Base-by-base conservation (phyloP, 2,329 filamentous ascomycete species). In the Xylariales sp. region DNA sequence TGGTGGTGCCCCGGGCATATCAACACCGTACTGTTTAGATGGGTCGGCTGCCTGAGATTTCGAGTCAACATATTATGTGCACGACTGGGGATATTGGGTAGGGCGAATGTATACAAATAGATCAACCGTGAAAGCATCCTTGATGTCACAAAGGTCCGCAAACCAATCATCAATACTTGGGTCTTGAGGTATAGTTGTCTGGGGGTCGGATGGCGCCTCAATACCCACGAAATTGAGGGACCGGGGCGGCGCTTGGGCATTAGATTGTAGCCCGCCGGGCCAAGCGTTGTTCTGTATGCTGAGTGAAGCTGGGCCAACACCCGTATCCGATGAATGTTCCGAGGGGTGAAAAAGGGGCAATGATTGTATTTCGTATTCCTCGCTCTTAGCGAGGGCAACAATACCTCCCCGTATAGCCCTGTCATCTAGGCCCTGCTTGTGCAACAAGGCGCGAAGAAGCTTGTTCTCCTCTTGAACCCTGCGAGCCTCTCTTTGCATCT, bases 401-500 rank as follows among this genome's bases (percentile, higher is more conserved):
- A 50, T 16, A 10, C 57, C 57, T 30, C 34, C 41, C 3, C 59
- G 52, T 32, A 67, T 62, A 9, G 64, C 59, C 30, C 5, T 8
- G 32, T 67, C 53, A 9, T 67, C 46, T 12, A 63, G 46, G 9
- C 64, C 64, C n/a, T 59, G 59, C 1, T 18, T 28, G 12, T 67
- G 59, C 36, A 67, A 23, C 23, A 67, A 41, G 14, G 30, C 2
- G 54, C 64, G 64, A 14, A 67, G 58, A 8, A 67, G 58, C 5
- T 30, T 52, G 3, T 63, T 67, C 30, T 67, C 64, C 7, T 63
- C 59, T 45, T 63, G 64, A 4, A 67, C 46, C 3, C 53, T 43
- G n/a, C 59, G 64, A 32, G 64, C 59, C 39, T 62, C 64, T 5
- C 16, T 58, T 46, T 67, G 64, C 64, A 67, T 67, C 52, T 67